Base-by-base conservation (phyloP, 2,329 filamentous ascomycete species). In the Colletotrichum scovillei region DNA sequence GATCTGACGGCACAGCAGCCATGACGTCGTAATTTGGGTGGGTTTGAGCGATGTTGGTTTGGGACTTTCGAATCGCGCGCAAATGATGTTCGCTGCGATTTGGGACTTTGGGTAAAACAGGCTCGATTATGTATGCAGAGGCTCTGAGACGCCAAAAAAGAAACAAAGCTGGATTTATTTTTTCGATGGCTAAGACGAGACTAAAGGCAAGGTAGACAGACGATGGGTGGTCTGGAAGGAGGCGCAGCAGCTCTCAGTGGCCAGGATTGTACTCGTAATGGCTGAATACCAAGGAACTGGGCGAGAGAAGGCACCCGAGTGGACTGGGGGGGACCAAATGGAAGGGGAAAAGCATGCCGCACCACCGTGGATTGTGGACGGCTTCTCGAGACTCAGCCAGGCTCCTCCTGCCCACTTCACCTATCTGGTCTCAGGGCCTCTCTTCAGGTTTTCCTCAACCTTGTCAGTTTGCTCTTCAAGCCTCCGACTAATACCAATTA, bases 221-320 rank as follows among this genome's bases (percentile, higher is more conserved):
- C 55, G 46, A 56, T 42, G 30, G 32, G 67, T 38, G 46, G 49
- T 65, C 58, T 60, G 22, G 14, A 70, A 64, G 53, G 67, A 60
- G 70, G 70, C 70, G 67, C 70, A 70, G 70, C 60, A 70, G 70
- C 70, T 70, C 35, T 55, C 65, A 69, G 38, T 64, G 46, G 59
- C 70, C 66, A 63, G 70, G 66, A 55, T 69, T 55, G 70, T 46
- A 9, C 42, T 64, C 66, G 59, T 64, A 72, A 63, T 52, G 42
- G 32, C 16, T 53, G 28, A 35, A 35, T 52, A 19, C 16, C 30
- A 22, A 57, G 55, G 55, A n/a, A 57, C 19, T n/a, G 28, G 55
- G 30, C 19, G 19, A 28, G 55, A n/a, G n/a, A n/a, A 30, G 12
- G 55, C 55, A n/a, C 28, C 55, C 19, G 26, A 46, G 26, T 30